These are phyloP conservation scores for Verticillium alfalfae DNA, from an alignment of 2,329 filamentous ascomycete genomes.

Conservation along the genomic window DNA sequence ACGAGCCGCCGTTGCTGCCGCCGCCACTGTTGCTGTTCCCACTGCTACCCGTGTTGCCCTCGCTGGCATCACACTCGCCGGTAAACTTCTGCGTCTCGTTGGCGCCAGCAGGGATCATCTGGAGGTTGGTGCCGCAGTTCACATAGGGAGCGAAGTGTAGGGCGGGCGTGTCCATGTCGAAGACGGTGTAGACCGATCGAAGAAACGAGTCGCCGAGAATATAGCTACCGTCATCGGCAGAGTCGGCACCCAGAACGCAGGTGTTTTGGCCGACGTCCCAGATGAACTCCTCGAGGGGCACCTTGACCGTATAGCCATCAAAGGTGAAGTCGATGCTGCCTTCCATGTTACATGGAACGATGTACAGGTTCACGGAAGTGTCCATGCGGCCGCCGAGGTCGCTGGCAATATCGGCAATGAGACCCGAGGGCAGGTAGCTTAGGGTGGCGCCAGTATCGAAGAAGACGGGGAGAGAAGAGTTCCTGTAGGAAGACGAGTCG, in stretches of 20 bases:
- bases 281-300: constrained; percentile 41
- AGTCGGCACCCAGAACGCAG: constrained; percentile 40
- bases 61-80: constrained; percentile 13
- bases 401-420: constrained; percentile 40
- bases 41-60: background rate
- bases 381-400: constrained; percentile 40
- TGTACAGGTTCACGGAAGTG: constrained; percentile 32
- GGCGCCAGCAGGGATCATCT: constrained; percentile 14
- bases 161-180: constrained; percentile 17
- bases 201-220: constrained; percentile 40
- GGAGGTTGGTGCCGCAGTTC: constrained; percentile 17
- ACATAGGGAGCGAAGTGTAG: constrained; percentile 17
- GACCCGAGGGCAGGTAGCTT: constrained; percentile 55
- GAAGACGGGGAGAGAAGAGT: constrained; percentile 38
- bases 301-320: constrained; percentile 35
- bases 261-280: constrained; percentile 27
- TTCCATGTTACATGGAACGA: constrained; percentile 39
- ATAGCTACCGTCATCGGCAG: constrained; percentile 22
- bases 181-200: constrained; percentile 35
- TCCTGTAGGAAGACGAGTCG: constrained; percentile 10
- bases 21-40: background rate
- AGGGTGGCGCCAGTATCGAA: constrained; percentile 65
- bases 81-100: constrained; percentile 14
- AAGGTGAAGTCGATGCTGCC: constrained; percentile 44
- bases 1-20: background rate